Base-by-base conservation (phyloP, 2,329 filamentous ascomycete species). In the Paracorniculantispora psalliotae region DNA sequence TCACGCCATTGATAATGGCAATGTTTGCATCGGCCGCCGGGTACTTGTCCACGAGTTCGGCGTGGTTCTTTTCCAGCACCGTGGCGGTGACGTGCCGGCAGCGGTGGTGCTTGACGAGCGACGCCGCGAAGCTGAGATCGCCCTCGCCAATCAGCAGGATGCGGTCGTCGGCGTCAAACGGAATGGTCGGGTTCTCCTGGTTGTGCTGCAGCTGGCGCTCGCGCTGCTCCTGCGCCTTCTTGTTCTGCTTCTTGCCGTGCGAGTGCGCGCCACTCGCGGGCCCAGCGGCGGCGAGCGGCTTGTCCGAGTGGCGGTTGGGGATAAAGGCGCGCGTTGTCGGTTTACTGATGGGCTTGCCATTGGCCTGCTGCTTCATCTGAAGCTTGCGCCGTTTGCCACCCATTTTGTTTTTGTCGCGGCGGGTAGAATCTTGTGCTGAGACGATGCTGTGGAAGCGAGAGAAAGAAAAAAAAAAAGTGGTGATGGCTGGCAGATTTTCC, bases 61-160 rank as follows among this genome's bases (percentile, higher is more conserved):
- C 75, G 33, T 76, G 69, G 60, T 74, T 71, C 67, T 76, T 77
- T 70, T 92, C 90, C 65, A 83, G 80, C 17, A 88, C 85, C 2
- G 89, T 92, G 39, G 88, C 89, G 0, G 84, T 87, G 6, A 93
- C 71, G 67, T 86, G 78, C 61, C 76, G 79, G 75, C 86, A 90
- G 64, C 77, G 79, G 73, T 91, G 88, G 67, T 88, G 79, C 56
- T 79, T 72, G 55, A 88, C 78, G 2, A 93, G 79, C 2, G 84
- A 86, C 28, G 81, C 81, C 13, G 89, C 83, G 71, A 92, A 93
- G 70, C 88, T 91, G 68, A 94, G 84, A 72, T 96, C 90, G 64
- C 85, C 90, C 69, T 94, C 90, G 67, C 90, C 90, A 54, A 93
- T 75, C 2, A 93, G 82, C 7, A 94, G 83, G 63, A 93, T 91